These are phyloP conservation scores for Volvariella surrecta DNA, from an alignment of 1,284 basidiomycete genomes.

Conservation along the genomic window DNA sequence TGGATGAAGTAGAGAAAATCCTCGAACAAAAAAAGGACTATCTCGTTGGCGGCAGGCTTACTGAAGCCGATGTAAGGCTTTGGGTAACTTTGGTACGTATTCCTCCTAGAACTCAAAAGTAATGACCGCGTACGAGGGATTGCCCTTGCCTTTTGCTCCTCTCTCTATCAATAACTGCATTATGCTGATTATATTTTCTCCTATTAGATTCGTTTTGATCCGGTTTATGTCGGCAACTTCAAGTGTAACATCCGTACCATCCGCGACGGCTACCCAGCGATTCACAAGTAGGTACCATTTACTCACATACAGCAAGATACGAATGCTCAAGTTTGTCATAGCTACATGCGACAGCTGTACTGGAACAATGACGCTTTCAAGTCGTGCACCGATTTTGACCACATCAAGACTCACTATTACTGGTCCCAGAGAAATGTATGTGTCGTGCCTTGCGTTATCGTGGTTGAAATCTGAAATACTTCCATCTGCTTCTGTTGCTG, in stretches of 20 bases:
- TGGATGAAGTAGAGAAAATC: conserved; percentile 78
- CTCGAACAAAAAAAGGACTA: conserved; percentile 76
- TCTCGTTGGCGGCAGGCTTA: conserved; percentile 74
- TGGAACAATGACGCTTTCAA: conserved; percentile 90
- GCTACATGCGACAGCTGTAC: conserved; percentile 86
- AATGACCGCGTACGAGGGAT: too few species aligned
- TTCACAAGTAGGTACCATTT: conserved; percentile 48
- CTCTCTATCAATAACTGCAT: too few species aligned
- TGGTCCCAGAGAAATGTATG: conserved; percentile 55
- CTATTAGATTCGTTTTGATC: conserved; percentile 53
- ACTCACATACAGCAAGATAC: too few species aligned
- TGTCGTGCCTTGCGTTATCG: conserved; percentile 5
- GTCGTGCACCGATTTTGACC: conserved; percentile 81
- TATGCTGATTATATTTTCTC: neutral
- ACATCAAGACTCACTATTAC: conserved; percentile 85
- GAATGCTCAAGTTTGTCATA: conserved; percentile 14
- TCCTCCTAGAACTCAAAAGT: too few species aligned
- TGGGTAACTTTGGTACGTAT: conserved; percentile 81
- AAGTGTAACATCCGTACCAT: conserved; percentile 87
- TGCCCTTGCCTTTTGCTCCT: too few species aligned
- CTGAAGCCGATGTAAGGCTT: conserved; percentile 89
- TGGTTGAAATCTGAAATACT: neutral
- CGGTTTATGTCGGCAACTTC: conserved; percentile 89
- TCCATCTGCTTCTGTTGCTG: neutral
- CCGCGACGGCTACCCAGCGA: conserved; percentile 71